Evolutionary conservation across 2,329 filamentous ascomycete genomes (phyloP).

Genomic region (Nigrospora sphaerica): DNA sequence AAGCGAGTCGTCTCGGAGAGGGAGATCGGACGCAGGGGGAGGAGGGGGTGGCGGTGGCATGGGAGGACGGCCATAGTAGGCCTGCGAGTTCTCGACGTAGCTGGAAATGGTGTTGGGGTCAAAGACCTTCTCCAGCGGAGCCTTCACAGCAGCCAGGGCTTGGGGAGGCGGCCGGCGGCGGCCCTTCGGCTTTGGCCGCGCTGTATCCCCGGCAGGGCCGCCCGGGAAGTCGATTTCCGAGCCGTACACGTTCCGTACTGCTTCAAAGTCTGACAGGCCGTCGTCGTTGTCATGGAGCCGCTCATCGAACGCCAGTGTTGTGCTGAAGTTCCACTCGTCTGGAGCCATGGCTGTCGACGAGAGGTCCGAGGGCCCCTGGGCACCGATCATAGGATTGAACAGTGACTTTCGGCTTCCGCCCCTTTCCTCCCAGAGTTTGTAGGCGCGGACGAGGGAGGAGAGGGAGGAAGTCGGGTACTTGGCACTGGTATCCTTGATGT

Average conservation of each 20-base stretch:
- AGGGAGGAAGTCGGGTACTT: constrained; percentile 59
- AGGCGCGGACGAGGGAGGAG: constrained; percentile 60
- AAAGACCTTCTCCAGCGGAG: constrained; percentile 57
- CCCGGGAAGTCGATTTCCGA: constrained; percentile 46
- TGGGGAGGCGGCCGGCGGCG: constrained; percentile 51
- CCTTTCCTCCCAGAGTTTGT: constrained; percentile 67
- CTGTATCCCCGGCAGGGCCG: constrained; percentile 40
- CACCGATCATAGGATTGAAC: constrained; percentile 49
- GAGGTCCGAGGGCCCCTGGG: constrained; percentile 40
- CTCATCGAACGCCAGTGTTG: constrained; percentile 57
- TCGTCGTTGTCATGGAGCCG: constrained; percentile 45
- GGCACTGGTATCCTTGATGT: constrained; percentile 55
- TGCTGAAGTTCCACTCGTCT: constrained; percentile 64
- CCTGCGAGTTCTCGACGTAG: constrained; percentile 56
- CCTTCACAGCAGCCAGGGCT: constrained; percentile 48
- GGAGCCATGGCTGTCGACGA: constrained; percentile 39
- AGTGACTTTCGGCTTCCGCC: constrained; percentile 64
- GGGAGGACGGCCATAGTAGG: constrained; percentile 47
- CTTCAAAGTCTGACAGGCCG: constrained; percentile 34
- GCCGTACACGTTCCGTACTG: constrained; percentile 55
- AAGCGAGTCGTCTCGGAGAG: constrained; percentile 48
- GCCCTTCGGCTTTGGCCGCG: constrained; percentile 44
- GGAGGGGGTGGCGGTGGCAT: constrained; percentile 25
- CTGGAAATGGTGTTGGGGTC: constrained; percentile 59
- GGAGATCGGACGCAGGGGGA: constrained; percentile 43